Conservation (phyloP, 2,329 filamentous ascomycete genomes). For the Penicillium oxalicum region DNA sequence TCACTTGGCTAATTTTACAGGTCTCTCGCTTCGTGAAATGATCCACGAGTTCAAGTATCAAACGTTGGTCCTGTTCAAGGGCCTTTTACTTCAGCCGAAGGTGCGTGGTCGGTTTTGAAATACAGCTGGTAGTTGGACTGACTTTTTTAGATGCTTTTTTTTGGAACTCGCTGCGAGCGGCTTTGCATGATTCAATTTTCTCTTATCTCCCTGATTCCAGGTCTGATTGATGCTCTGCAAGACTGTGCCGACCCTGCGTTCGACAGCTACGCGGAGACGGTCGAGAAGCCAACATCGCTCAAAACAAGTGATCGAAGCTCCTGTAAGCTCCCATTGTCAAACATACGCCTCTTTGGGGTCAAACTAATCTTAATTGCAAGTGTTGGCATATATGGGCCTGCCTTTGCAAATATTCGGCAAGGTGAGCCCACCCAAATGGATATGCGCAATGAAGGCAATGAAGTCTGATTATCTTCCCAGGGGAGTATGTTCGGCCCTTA, state of each 20-base stretch:
- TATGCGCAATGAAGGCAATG: background rate
- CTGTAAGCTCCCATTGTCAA: constrained; percentile 35
- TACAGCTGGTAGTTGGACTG: constrained; percentile 6
- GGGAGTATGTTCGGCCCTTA: constrained; percentile 95
- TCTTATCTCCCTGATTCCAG: constrained; percentile 88
- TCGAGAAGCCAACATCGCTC: constrained; percentile 73
- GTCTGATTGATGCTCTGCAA: constrained; percentile 82
- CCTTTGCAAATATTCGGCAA: constrained; percentile 94
- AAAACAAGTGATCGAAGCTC: constrained; percentile 89
- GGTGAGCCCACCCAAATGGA: constrained; percentile 39
- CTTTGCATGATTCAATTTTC: constrained; percentile 99
- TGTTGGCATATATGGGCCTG: constrained; percentile 89
- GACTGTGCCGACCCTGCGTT: constrained; percentile 94
- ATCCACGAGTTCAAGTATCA: constrained; percentile 94
- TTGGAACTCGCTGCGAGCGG: constrained; percentile 89
- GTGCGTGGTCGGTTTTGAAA: constrained; percentile 41
- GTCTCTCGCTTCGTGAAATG: constrained; percentile 75
- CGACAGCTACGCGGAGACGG: constrained; percentile 69
- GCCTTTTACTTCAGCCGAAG: constrained; percentile 88
- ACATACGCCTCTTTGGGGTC: background rate
- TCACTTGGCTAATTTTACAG: constrained; percentile 30
- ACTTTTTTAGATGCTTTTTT: constrained; percentile 80
- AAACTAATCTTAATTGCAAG: constrained; percentile 27
- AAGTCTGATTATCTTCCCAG: constrained; percentile 52
- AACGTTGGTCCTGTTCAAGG: constrained; percentile 89